Evolutionary conservation across 225 moss, liverwort and hornwort species (phyloP).

Genomic region (Bryum argenteum): DNA sequence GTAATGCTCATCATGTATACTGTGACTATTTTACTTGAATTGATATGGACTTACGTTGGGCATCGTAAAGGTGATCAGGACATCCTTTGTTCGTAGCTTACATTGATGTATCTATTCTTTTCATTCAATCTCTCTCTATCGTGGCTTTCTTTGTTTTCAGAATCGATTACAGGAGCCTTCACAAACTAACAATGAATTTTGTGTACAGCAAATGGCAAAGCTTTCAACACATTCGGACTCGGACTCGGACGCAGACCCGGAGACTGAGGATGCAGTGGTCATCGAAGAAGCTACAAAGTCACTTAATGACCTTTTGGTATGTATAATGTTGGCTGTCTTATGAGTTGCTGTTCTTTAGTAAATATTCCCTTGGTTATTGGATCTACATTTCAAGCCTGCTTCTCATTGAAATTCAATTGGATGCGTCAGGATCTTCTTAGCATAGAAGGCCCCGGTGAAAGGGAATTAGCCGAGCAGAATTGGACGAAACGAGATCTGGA

Average conservation of each 20-base stretch:
- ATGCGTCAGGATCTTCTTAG: conserved; percentile 47
- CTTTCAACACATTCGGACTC: conserved; percentile 27
- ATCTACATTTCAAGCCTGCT: conserved; percentile 16
- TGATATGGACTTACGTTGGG: neutral
- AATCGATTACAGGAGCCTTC: conserved; percentile 14
- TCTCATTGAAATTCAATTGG: conserved; percentile 31
- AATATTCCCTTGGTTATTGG: conserved; percentile 15
- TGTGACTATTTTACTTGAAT: conserved; percentile 20
- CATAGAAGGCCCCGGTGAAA: conserved; percentile 29
- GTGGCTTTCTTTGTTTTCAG: conserved; percentile 12
- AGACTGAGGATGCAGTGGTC: conserved; percentile 34
- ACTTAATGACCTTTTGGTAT: conserved; percentile 60
- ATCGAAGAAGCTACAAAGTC: conserved; percentile 50
- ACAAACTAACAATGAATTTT: conserved; percentile 24
- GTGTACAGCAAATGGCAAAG: conserved; percentile 40
- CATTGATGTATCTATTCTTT: conserved; percentile 16
- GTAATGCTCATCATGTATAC: conserved; percentile 32
- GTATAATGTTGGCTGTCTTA: conserved; percentile 21
- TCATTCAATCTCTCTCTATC: conserved; percentile 19
- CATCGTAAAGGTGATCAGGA: neutral
- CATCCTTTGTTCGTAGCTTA: conserved; percentile 1
- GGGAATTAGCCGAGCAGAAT: conserved; percentile 33
- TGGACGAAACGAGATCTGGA: conserved; percentile 35
- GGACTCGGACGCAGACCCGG: neutral
- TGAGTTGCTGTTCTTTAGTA: conserved; percentile 22